Evolutionary conservation across 2,329 filamentous ascomycete species (phyloP).

Genomic region (Monascus ruber): DNA sequence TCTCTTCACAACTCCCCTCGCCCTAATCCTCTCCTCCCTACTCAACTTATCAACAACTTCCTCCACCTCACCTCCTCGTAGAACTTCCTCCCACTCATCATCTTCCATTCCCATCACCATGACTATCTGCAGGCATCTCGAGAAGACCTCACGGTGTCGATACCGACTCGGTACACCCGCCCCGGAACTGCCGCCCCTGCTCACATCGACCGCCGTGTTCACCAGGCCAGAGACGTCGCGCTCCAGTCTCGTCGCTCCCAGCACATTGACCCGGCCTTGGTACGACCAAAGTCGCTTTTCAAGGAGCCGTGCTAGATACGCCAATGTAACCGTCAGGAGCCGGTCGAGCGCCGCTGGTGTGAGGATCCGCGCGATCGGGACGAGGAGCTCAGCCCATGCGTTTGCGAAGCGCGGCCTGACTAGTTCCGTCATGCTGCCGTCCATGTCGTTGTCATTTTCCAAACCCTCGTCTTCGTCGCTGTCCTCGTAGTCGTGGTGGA

Average conservation of each 20-base stretch:
- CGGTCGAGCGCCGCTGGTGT: slow-evolving; percentile 64
- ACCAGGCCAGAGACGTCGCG: slow-evolving; percentile 72
- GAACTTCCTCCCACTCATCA: slow-evolving; percentile 81
- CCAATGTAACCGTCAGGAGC: slow-evolving; percentile 63
- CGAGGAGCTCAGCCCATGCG: slow-evolving; percentile 76
- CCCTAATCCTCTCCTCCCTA: slow-evolving; percentile 61
- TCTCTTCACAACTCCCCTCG: slow-evolving; percentile 53
- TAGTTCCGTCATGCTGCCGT: slow-evolving; percentile 44
- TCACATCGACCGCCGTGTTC: slow-evolving; percentile 29
- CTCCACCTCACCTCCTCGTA: slow-evolving; percentile 34
- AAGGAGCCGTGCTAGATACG: slow-evolving; percentile 63
- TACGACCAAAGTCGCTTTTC: slow-evolving; percentile 82
- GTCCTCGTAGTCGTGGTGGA: slow-evolving; percentile 35
- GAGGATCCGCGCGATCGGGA: slow-evolving; percentile 73
- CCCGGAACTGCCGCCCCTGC: slow-evolving; percentile 15
- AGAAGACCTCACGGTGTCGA: slow-evolving; percentile 64
- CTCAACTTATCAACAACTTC: slow-evolving; percentile 54
- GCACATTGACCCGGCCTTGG: slow-evolving; percentile 64
- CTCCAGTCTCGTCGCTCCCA: slow-evolving; percentile 74
- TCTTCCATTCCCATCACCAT: slow-evolving; percentile 91
- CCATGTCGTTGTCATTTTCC: slow-evolving; percentile 20
- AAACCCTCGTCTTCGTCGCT: slow-evolving; percentile 23
- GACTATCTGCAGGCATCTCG: slow-evolving; percentile 64
- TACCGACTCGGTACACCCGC: slow-evolving; percentile 44
- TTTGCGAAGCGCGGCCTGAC: slow-evolving; percentile 71